Conservation (phyloP, 2,329 filamentous ascomycete genomes). For the Arthrocladium fulminans region DNA sequence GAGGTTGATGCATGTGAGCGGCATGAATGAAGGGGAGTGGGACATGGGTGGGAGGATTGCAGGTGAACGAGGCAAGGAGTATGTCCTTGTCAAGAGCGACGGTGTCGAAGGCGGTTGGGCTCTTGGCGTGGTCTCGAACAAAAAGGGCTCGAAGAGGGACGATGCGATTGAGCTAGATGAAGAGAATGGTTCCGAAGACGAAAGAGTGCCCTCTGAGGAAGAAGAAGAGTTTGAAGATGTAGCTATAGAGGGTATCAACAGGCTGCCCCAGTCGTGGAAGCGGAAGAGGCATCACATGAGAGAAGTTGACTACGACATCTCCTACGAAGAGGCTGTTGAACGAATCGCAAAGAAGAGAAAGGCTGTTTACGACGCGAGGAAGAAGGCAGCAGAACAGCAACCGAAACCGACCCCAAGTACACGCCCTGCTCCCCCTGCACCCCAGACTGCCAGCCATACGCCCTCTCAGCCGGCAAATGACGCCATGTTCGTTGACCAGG, state of each 20-base stretch:
- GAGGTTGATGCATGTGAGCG: conserved; percentile 85
- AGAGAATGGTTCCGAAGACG: conserved; percentile 50
- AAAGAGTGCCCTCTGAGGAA: conserved; percentile 41
- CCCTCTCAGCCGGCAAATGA: conserved; percentile 41
- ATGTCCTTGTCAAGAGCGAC: conserved; percentile 92
- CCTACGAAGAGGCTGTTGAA: conserved; percentile 26
- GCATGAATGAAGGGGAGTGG: conserved; percentile 63
- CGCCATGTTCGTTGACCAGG: conserved; percentile 46
- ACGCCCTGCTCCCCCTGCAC: conserved; percentile 2
- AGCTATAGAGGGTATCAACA: conserved; percentile 79
- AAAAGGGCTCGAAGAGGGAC: conserved; percentile 65
- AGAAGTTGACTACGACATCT: conserved; percentile 30
- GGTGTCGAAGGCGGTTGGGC: conserved; percentile 94
- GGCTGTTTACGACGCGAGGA: conserved; percentile 39
- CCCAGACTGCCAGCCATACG: too few species aligned
- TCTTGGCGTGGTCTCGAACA: conserved; percentile 82
- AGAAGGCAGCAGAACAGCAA: conserved; percentile 13
- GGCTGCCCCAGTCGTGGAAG: conserved; percentile 57
- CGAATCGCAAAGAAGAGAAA: conserved; percentile 38
- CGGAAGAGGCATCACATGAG: conserved; percentile 27
- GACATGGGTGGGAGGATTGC: conserved; percentile 46
- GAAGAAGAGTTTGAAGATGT: conserved; percentile 85
- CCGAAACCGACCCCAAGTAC: not conserved
- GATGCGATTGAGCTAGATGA: conserved; percentile 87
- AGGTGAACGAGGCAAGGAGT: conserved; percentile 81